Percentiles rank a stretch among this genome's conserved stretches.
Conservation (phyloP, 2,329 filamentous ascomycete genomes). For the Xylogone sp. region DNA sequence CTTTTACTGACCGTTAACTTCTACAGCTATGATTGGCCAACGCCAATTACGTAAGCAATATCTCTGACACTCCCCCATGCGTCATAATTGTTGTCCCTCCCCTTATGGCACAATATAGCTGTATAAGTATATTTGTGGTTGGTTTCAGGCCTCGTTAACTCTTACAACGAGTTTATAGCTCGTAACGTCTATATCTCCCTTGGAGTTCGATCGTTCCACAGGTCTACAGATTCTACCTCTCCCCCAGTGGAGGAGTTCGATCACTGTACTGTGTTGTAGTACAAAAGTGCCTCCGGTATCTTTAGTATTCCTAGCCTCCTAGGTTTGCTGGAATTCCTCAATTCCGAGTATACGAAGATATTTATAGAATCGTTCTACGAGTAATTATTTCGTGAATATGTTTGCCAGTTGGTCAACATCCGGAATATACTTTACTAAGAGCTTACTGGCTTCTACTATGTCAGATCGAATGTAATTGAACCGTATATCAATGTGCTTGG, state of each 20-base stretch:
- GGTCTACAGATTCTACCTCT: background rate
- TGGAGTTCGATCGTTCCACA: background rate
- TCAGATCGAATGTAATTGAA: background rate
- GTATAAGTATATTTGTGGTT: background rate
- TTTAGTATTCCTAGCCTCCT: background rate
- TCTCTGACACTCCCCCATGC: background rate
- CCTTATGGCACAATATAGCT: background rate
- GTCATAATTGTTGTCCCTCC: background rate
- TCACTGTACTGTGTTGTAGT: background rate
- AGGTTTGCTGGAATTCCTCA: background rate
- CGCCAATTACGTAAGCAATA: background rate
- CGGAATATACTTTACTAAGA: background rate
- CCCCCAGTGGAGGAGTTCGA: background rate
- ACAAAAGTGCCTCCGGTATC: background rate
- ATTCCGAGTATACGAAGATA: background rate
- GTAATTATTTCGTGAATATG: background rate
- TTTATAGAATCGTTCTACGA: background rate
- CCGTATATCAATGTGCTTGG: slow-evolving; percentile 3
- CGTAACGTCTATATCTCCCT: background rate
- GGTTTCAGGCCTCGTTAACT: background rate
- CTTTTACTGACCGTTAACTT: background rate
- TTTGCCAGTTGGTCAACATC: background rate
- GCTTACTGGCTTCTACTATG: background rate
- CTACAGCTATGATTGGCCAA: background rate
- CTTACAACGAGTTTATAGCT: background rate